A percentile compares a stretch with the other conserved stretches of the same genome.
Conservation (phyloP, 2,329 filamentous ascomycete species). For the Colletotrichum lupini region DNA sequence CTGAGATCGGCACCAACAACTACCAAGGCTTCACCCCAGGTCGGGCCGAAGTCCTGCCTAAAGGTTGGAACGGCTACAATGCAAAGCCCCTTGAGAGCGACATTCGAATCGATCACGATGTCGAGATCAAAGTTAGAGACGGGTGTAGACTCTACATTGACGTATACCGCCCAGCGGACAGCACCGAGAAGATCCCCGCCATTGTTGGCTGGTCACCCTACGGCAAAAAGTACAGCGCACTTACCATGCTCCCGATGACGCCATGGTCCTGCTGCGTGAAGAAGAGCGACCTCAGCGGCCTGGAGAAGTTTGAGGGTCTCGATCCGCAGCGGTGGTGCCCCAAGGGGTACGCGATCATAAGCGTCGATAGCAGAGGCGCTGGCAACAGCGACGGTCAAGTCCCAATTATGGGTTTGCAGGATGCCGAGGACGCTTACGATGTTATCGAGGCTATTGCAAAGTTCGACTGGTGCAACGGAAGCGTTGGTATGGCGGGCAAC, state of each 20-base stretch:
- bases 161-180: conserved; percentile 54
- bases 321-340: conserved; percentile 43
- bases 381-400: conserved; percentile 40
- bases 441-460: conserved; percentile 43
- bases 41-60: conserved; percentile 50
- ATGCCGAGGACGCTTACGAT: conserved; percentile 43
- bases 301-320: conserved; percentile 42
- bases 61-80: conserved; percentile 51
- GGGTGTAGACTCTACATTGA: conserved; percentile 55
- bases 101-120: conserved; percentile 57
- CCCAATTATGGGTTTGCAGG: conserved; percentile 43
- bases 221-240: conserved; percentile 56
- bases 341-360: conserved; percentile 47
- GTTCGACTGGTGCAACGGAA: conserved; percentile 46
- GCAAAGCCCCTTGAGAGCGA: conserved; percentile 46
- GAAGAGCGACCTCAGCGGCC: conserved; percentile 36
- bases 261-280: conserved; percentile 39
- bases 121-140: conserved; percentile 55
- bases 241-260: conserved; percentile 48
- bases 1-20: conserved; percentile 39
- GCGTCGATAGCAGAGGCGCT: conserved; percentile 46
- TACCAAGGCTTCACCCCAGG: conserved; percentile 46
- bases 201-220: conserved; percentile 58
- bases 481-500: conserved; percentile 45
- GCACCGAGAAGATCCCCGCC: conserved; percentile 51